Evolutionary conservation across 306 rosid genomes (phyloP), one percentile per base, ranked within the genome.

Genomic region (Fragaria ananassa): DNA sequence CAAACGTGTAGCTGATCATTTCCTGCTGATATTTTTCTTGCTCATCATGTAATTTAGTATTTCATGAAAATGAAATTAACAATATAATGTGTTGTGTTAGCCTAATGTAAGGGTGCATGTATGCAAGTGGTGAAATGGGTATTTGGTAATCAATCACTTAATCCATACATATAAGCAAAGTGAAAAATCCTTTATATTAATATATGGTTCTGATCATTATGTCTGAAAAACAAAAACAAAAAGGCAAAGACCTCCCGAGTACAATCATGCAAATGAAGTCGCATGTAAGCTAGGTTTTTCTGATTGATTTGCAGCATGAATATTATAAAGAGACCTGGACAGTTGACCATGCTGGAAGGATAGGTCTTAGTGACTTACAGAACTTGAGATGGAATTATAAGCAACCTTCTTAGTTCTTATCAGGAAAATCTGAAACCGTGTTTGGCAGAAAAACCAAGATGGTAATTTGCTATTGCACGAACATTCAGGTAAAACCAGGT

Each of bases 1-100:
- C 88, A 81, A 81, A 78, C 80, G 9, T 71, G 68, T 37, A 67
- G 83, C 74, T 86, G 74, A 87, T 60, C 49, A 64, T 46, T 50
- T 51, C 50, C 17, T 78, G 3, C 10, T 57, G 11, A 12, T 34
- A 0, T 9, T 74, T 18, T 68, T 15, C 54, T 18, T 37, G 41
- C 35, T 61, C 10, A 34, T 51, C 18, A 39, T 70, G 46, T 49
- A 41, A 14, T 23, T 13, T 68, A 60, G 58, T 42, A 44, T 13
- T 60, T 74, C 70, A 61, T 27, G 70, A 74, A 60, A 27, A 44
- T 61, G 70, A 61, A 41, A 74, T 65, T 65, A 64, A 37, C 65
- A 44, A 17, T 65, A 35, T 37, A 27, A 58, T 78, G 77, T 51
- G 10, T 63, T 12, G 53, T 72, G 6, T 27, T 61, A 61, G n/a